Evolutionary conservation across 2,329 filamentous ascomycete genomes (phyloP).

Genomic region (Aureobasidium sp.): DNA sequence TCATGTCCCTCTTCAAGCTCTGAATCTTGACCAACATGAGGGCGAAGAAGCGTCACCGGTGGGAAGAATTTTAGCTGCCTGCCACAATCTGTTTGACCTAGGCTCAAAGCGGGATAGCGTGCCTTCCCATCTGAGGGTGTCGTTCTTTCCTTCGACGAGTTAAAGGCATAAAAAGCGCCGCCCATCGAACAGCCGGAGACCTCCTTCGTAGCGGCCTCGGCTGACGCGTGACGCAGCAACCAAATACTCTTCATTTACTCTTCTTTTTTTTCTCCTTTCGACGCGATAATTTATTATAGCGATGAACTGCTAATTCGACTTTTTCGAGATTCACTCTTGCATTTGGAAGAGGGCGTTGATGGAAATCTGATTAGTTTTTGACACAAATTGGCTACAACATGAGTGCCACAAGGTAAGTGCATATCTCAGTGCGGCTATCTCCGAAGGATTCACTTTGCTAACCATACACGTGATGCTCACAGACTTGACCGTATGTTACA

Average conservation of each 20-base stretch:
- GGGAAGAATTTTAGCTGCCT: neutral
- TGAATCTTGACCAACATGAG: neutral
- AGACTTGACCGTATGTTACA: conserved; percentile 36
- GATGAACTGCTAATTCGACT: conserved; percentile 3
- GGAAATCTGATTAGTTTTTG: neutral
- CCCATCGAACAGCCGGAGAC: conserved; percentile 13
- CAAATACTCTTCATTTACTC: neutral
- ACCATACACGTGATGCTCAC: conserved; percentile 17
- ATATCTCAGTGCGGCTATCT: conserved; percentile 6
- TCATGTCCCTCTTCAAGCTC: neutral
- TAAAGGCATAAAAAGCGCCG: conserved; percentile 15
- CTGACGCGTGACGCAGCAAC: conserved; percentile 12
- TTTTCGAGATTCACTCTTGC: conserved; percentile 13
- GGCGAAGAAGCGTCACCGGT: neutral
- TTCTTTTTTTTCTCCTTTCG: neutral
- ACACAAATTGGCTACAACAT: conserved; percentile 10
- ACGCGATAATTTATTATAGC: neutral
- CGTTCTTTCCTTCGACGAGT: conserved; percentile 12
- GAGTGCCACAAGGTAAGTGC: conserved; percentile 20
- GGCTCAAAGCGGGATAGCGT: conserved; percentile 1
- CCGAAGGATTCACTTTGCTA: conserved; percentile 14
- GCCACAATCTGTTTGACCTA: neutral
- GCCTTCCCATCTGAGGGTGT: conserved; percentile 5
- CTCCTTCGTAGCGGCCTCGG: conserved; percentile 12
- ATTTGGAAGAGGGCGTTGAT: conserved; percentile 7